phyloP scores from a whole-genome alignment of 208 protist species.

The Dictyostelium gargantuum region DNA sequence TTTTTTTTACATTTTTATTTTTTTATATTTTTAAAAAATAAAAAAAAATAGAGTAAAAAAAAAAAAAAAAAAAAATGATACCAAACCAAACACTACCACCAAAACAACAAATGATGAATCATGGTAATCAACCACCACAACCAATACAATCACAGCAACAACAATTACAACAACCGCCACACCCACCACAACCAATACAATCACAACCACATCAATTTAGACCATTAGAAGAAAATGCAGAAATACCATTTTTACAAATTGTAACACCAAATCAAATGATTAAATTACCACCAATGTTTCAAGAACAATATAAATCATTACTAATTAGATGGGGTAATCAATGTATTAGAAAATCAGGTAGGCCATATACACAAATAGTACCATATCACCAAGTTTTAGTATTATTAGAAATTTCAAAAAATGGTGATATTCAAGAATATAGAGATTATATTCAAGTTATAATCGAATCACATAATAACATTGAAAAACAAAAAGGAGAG shows the following conservation, averaged over 20 bases:
- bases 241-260: conserved; percentile 23
- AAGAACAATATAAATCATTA: conserved; percentile 13
- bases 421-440: conserved; percentile 28
- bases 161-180: not conserved
- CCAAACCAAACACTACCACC: not conserved
- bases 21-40: not conserved
- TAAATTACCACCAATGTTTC: not conserved
- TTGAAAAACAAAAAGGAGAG: not conserved
- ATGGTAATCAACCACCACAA: not conserved
- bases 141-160: not conserved
- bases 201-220: not conserved
- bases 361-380: not conserved
- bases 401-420: not conserved
- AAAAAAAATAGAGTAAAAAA: not conserved
- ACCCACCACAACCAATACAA: not conserved
- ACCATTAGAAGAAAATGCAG: not conserved
- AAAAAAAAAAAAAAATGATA: not conserved
- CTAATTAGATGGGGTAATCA: conserved; percentile 8
- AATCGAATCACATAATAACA: not conserved
- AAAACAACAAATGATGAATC: not conserved
- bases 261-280: not conserved
- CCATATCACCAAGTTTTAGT: not conserved
- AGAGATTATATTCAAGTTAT: not conserved
- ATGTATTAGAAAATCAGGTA: not conserved
- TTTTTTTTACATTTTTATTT: no score